Evolutionary conservation across 306 rosid species (phyloP).

Genomic region (Mimosa bimucronata): DNA sequence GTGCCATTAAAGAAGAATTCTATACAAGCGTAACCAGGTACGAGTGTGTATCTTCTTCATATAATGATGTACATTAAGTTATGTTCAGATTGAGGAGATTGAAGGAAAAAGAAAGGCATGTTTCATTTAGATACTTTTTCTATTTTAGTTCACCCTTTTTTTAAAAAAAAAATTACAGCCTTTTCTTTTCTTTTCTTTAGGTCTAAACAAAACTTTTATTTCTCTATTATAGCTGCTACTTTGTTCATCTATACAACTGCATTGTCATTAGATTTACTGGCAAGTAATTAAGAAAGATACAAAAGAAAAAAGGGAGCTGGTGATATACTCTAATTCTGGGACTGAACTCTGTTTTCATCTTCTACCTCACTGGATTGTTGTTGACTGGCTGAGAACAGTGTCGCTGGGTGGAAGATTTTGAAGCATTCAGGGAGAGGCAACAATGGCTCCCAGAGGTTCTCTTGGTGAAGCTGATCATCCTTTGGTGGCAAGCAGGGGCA

Average conservation of each 20-base stretch:
- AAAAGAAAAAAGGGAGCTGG: background rate
- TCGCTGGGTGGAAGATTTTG: conserved; percentile 2
- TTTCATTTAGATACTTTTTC: background rate
- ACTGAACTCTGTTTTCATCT: background rate
- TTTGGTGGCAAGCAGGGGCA: conserved; percentile 13
- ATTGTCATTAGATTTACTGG: background rate
- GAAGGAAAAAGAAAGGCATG: background rate
- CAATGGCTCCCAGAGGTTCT: conserved; percentile 25
- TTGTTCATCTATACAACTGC: background rate
- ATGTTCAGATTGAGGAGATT: background rate
- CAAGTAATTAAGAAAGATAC: background rate
- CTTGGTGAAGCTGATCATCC: conserved; percentile 39
- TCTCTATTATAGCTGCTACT: background rate
- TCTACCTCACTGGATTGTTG: background rate
- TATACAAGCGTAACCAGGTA: background rate
- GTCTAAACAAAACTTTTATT: background rate
- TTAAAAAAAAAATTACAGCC: background rate
- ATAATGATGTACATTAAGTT: background rate
- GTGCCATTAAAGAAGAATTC: background rate
- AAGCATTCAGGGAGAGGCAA: conserved; percentile 1
- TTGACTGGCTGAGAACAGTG: conserved; percentile 6
- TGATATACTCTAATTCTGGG: background rate
- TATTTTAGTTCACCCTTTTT: background rate
- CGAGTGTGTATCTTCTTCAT: background rate
- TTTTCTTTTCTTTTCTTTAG: background rate